Conservation (phyloP, 148 eudicot species). For the Spergularia marina region DNA sequence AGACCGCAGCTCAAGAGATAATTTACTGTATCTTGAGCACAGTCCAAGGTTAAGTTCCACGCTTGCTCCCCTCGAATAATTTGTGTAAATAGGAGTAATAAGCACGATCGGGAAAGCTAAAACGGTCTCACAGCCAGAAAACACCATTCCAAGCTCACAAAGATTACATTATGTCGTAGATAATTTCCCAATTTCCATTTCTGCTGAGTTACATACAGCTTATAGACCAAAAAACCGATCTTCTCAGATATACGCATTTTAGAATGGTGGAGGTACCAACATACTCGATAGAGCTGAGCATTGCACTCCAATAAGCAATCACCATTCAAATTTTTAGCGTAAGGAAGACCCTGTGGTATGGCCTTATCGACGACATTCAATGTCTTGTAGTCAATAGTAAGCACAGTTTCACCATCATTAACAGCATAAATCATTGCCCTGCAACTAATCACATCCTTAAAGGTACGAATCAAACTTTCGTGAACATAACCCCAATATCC, state of each 20-base stretch:
- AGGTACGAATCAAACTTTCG: neutral
- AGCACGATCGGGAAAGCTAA: neutral
- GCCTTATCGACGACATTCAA: too few species aligned
- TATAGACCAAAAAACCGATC: neutral
- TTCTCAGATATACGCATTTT: neutral
- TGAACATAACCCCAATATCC: constrained; percentile 5
- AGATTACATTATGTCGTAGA: neutral
- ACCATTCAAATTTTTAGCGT: too few species aligned
- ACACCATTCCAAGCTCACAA: neutral
- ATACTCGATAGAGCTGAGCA: too few species aligned
- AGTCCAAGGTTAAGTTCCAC: neutral
- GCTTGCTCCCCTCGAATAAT: constrained; percentile 1
- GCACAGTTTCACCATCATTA: neutral
- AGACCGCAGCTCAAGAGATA: neutral
- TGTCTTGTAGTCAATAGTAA: constrained; percentile 2
- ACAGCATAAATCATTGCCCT: neutral
- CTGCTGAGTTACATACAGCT: neutral
- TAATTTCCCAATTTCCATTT: neutral
- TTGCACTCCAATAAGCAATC: too few species aligned
- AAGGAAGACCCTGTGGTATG: too few species aligned
- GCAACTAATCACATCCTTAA: constrained; percentile 2
- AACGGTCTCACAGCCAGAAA: neutral
- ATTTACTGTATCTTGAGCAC: too few species aligned
- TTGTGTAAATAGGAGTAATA: too few species aligned
- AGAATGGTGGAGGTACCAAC: too few species aligned